Percentiles rank a stretch among this genome's conserved stretches.
Evolutionary conservation across 2,329 filamentous ascomycete genomes (phyloP).

Genomic region (Hymenoscyphus fructigenus): DNA sequence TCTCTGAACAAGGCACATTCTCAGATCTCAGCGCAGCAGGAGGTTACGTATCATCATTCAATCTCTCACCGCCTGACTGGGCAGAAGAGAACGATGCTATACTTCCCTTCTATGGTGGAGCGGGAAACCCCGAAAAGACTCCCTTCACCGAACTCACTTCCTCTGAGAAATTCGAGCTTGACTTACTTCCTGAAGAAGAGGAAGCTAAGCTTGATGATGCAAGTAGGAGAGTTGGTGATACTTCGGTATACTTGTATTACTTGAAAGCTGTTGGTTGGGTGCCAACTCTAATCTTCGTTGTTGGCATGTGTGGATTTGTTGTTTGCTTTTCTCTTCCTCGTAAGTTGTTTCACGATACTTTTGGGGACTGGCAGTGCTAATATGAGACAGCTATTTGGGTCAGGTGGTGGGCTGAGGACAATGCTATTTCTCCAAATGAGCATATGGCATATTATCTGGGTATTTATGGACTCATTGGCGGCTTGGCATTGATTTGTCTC

Average conservation of each 20-base stretch:
- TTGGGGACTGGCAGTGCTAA: background rate
- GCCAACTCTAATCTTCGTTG: background rate
- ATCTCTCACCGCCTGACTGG: constrained; percentile 9
- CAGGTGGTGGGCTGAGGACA: constrained; percentile 34
- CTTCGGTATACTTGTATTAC: constrained; percentile 30
- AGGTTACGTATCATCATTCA: constrained; percentile 27
- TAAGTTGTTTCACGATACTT: constrained; percentile 14
- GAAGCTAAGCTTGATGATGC: constrained; percentile 15
- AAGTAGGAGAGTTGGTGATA: constrained; percentile 25
- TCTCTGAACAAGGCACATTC: constrained; percentile 40
- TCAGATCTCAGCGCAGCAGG: constrained; percentile 32
- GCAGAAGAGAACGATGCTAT: constrained; percentile 15
- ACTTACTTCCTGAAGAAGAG: constrained; percentile 13
- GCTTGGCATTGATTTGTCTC: constrained; percentile 25
- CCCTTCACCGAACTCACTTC: background rate
- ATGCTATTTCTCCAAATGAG: constrained; percentile 20
- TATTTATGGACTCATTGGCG: constrained; percentile 25
- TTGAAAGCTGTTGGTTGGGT: constrained; percentile 15
- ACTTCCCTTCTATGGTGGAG: constrained; percentile 7
- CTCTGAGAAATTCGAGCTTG: background rate
- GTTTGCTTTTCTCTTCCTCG: constrained; percentile 26
- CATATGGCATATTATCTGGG: constrained; percentile 23
- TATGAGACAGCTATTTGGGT: constrained; percentile 31
- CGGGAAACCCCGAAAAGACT: background rate
- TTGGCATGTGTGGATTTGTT: constrained; percentile 9